Percentiles rank a stretch among this genome's conserved stretches.
Evolutionary conservation across 1,284 basidiomycete species (phyloP).

Genomic region (Apiotrichum brassicae): DNA sequence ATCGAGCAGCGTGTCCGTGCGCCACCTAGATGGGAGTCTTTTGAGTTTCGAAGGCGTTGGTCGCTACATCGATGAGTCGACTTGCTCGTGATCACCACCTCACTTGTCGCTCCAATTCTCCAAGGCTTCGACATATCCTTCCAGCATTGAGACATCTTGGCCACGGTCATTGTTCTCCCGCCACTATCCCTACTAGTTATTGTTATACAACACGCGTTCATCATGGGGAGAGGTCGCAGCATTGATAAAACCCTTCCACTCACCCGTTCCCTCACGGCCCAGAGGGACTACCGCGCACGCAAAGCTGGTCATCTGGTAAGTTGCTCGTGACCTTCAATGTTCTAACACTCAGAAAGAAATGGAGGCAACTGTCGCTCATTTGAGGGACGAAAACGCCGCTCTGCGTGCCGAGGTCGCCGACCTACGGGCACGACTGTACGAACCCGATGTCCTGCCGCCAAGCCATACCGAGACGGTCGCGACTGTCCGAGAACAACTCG

Average conservation of each 20-base stretch:
- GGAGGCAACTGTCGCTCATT: background rate
- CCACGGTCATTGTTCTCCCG: no score
- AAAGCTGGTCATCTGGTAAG: constrained; percentile 12
- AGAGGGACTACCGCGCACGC: constrained; percentile 21
- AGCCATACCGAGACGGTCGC: background rate
- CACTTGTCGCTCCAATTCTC: no score
- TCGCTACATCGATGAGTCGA: no score
- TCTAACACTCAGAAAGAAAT: background rate
- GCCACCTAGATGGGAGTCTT: no score
- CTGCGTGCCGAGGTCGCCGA: constrained; percentile 4
- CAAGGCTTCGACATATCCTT: no score
- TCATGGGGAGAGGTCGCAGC: constrained; percentile 60
- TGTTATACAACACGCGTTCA: background rate
- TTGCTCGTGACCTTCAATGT: background rate
- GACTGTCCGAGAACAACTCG: background rate
- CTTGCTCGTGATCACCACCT: no score
- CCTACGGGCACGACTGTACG: background rate
- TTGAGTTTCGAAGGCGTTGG: no score
- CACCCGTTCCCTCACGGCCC: constrained; percentile 15
- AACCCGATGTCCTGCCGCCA: background rate
- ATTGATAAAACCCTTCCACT: constrained; percentile 16
- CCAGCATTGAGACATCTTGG: no score
- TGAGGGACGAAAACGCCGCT: background rate
- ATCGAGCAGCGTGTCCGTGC: no score
- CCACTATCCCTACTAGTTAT: no score